Base-by-base conservation (phyloP, 306 rosid genomes). In the Quercus gilva region DNA sequence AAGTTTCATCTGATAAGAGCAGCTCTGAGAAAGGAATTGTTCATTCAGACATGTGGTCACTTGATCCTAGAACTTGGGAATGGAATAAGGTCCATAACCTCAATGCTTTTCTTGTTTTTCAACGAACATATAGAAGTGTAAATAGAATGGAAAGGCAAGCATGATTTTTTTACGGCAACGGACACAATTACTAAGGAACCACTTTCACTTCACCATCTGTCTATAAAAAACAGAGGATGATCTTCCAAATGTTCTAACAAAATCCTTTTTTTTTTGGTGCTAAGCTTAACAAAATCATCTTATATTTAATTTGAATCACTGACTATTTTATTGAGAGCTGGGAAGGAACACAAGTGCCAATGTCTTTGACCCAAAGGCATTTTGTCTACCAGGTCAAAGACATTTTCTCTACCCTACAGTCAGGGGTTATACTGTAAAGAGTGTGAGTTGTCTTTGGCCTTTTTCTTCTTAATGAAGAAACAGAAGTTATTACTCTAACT, bases 61-160 rank as follows among this genome's bases (percentile, higher is more conserved):
- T 95, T 84, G 99, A 95, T 83, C 99, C 99, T 63, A 92, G 88
- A 87, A 93, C 97, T 57, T 95, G 98, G 99, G 98, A 95, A 89
- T 95, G 99, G 99, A 95, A 85, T 79, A 93, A 95, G 99, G 99
- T 95, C 79, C 55, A 25, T 37, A 55, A 64, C 76, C 9, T 6
- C 58, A 43, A 28, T 14, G 5, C 72, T 13, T 69, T 65, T 51
- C 57, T 55, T 37, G 76, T 77, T 10, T n/a, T 10, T 60, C 35
- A 29, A 10, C 70, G 59, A 29, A 5, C 41, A 59, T 19, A 51
- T 69, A 20, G 8, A 33, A 9, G 9, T 67, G 52, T 43, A 52
- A 52, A 15, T 49, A 7, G 20, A 63, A 14, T 28, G 33, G 33
- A 63, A 33, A 31, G 45, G 25, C 45, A 31, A 65, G 49, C 71